These are phyloP conservation scores for Prunus kanzakura DNA, from an alignment of 306 rosid genomes.

Conservation along the genomic window DNA sequence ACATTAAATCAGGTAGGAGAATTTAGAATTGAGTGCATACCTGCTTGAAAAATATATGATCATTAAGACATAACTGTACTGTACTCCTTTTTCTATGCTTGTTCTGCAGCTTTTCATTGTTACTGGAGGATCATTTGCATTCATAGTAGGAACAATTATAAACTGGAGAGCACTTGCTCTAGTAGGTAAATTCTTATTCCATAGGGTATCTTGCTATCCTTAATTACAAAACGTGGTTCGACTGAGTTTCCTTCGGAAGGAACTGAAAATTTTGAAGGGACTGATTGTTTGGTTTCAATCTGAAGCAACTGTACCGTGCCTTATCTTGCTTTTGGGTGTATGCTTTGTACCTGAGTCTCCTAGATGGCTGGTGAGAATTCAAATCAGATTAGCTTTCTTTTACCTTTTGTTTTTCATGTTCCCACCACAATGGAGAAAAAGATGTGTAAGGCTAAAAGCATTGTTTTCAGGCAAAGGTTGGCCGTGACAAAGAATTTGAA, in stretches of 20 bases:
- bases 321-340: slow-evolving; percentile 43
- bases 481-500: slow-evolving; percentile 37
- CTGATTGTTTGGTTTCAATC: slow-evolving; percentile 21
- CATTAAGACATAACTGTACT: not conserved
- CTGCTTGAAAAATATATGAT: not conserved
- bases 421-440: not conserved
- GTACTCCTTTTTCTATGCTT: not conserved
- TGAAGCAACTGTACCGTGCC: slow-evolving; percentile 68
- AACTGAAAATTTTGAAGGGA: not conserved
- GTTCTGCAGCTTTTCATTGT: slow-evolving; percentile 43
- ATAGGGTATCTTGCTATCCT: not conserved
- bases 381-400: not conserved
- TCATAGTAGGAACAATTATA: slow-evolving; percentile 52
- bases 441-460: not conserved
- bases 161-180: slow-evolving; percentile 42
- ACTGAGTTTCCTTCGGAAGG: not conserved
- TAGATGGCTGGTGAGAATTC: slow-evolving; percentile 47
- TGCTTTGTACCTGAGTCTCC: slow-evolving; percentile 45
- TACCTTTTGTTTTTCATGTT: not conserved
- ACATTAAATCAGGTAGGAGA: slow-evolving; percentile 35
- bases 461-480: slow-evolving; percentile 43
- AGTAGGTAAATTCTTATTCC: slow-evolving; percentile 22
- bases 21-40: not conserved
- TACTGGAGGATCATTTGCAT: slow-evolving; percentile 45
- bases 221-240: not conserved